Percentiles rank a stretch among this genome's conserved stretches.
Conservation (phyloP, 23 red algal genomes). For the Gracilaria domingensis region DNA sequence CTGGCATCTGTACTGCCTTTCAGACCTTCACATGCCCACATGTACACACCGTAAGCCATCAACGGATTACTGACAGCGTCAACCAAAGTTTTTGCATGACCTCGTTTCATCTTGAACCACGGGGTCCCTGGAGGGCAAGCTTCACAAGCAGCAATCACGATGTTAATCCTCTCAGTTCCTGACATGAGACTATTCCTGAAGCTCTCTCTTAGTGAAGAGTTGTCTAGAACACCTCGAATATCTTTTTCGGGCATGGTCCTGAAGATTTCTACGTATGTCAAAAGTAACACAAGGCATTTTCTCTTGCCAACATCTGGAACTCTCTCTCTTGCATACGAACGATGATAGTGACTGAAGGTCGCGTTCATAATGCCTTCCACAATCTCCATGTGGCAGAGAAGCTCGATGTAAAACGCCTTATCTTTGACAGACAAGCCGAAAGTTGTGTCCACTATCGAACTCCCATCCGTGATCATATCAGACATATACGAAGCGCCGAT, state of each 20-base stretch:
- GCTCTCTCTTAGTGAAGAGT: slow-evolving; percentile 9
- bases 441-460: slow-evolving; percentile 5
- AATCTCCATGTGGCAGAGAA: slow-evolving; percentile 50
- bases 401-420: slow-evolving; percentile 31
- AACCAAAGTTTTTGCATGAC: not conserved
- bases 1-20: slow-evolving; percentile 29
- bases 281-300: slow-evolving; percentile 38
- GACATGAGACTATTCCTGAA: slow-evolving; percentile 32
- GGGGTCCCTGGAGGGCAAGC: slow-evolving; percentile 27
- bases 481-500: not conserved
- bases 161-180: slow-evolving; percentile 3
- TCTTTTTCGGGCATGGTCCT: slow-evolving; percentile 19
- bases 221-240: slow-evolving; percentile 1
- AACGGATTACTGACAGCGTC: slow-evolving; percentile 17
- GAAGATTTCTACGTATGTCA: slow-evolving; percentile 38
- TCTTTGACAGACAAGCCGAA: not conserved
- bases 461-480: not conserved
- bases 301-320: slow-evolving; percentile 29
- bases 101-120: slow-evolving; percentile 44
- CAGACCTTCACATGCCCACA: slow-evolving; percentile 60
- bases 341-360: slow-evolving; percentile 48
- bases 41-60: slow-evolving; percentile 39
- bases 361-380: slow-evolving; percentile 49
- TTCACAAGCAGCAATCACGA: slow-evolving; percentile 32
- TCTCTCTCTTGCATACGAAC: slow-evolving; percentile 18